phyloP scores from a whole-genome alignment of 495 filamentous ascomycete genomes.

The Penicillium waksmanii region DNA sequence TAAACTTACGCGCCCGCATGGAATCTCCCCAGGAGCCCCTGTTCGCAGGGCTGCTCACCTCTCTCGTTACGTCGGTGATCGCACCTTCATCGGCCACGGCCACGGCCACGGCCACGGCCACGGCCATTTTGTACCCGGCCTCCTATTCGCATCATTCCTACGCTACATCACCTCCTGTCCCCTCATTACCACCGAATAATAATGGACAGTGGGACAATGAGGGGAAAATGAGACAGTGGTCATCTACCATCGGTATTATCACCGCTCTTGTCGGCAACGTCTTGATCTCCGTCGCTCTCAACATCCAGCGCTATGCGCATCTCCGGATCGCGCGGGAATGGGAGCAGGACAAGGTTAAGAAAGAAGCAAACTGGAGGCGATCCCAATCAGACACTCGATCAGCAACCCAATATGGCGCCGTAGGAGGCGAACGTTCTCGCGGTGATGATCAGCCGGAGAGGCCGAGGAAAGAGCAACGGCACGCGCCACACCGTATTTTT shows the following conservation, averaged over 20 bases:
- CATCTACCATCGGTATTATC: conserved; percentile 89
- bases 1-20: conserved; percentile 19
- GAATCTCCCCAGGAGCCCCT: conserved; percentile 23
- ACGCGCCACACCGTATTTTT: conserved; percentile 14
- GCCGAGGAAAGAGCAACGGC: conserved; percentile 13
- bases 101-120: conserved; percentile 26
- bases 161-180: conserved; percentile 20
- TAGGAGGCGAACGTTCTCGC: conserved; percentile 14
- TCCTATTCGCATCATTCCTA: conserved; percentile 22
- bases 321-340: conserved; percentile 71
- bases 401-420: conserved; percentile 38
- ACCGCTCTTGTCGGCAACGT: conserved; percentile 91
- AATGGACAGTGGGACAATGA: conserved; percentile 40
- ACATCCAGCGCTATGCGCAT: conserved; percentile 95
- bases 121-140: conserved; percentile 13
- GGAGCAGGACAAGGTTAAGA: conserved; percentile 52
- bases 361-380: conserved; percentile 38
- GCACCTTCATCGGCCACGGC: conserved; percentile 22
- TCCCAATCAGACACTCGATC: conserved; percentile 22
- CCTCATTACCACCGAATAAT: conserved; percentile 21
- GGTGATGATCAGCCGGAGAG: conserved; percentile 9
- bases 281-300: conserved; percentile 91
- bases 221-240: conserved; percentile 72
- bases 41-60: conserved; percentile 32
- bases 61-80: conserved; percentile 22